These are phyloP conservation scores for Herpetomonas samuelpessoai DNA, from an alignment of 208 protist genomes.

Conservation along the genomic window DNA sequence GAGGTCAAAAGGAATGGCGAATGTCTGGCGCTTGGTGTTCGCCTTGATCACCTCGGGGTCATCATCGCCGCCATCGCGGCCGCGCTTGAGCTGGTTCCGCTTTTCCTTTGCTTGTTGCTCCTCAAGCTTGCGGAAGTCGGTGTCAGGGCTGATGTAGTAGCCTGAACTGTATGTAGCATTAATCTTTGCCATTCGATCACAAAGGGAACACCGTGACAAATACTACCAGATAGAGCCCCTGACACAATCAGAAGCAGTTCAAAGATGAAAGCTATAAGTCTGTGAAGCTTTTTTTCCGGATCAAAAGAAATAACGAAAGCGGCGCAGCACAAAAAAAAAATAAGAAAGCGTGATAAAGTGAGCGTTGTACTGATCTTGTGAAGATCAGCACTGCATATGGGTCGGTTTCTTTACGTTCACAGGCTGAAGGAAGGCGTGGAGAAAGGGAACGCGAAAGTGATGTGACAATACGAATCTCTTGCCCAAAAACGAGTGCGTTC, in stretches of 20 bases:
- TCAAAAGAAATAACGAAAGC: no score
- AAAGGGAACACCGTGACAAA: no score
- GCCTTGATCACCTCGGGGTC: constrained; percentile 5
- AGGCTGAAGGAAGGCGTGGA: no score
- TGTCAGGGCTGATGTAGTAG: constrained; percentile 80
- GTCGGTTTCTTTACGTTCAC: no score
- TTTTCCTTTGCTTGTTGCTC: constrained; percentile 51
- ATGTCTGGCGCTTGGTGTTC: constrained; percentile 68
- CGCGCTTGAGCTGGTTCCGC: constrained; percentile 41
- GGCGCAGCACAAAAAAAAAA: constrained; percentile 9
- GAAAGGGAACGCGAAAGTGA: no score
- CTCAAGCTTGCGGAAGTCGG: constrained; percentile 79
- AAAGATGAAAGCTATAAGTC: no score
- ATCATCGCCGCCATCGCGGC: constrained; percentile 11
- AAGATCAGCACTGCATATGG: no score
- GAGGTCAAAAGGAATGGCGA: constrained; percentile 82
- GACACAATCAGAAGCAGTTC: no score
- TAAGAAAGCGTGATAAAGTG: constrained; percentile 3
- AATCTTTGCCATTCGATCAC: constrained; percentile 91
- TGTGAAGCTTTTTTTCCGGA: no score
- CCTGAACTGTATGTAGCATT: constrained; percentile 86
- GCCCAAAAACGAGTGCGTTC: no score
- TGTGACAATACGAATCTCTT: no score
- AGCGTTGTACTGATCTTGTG: background rate
- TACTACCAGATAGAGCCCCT: no score